Evolutionary conservation across 1,284 basidiomycete species (phyloP).

Genomic region (Sporisorium scitamineum): DNA sequence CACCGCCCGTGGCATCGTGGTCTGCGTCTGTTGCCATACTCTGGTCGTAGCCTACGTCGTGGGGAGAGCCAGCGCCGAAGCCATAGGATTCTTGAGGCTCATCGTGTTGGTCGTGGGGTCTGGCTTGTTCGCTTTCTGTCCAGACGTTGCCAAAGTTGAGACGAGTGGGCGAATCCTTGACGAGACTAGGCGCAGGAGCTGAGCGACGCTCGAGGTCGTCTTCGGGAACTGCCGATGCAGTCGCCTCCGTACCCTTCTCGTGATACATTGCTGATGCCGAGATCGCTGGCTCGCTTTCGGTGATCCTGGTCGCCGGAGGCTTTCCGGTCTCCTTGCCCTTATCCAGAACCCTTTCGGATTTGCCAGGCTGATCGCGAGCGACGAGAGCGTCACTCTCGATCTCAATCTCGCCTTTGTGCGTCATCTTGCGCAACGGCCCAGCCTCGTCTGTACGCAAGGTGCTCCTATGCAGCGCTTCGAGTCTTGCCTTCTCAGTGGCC

Average conservation of each 20-base stretch:
- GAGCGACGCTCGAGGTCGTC: constrained; percentile 13
- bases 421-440: constrained; percentile 65
- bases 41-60: constrained; percentile 14
- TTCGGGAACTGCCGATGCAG: neutral
- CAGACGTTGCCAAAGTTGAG: constrained; percentile 42
- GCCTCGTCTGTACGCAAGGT: constrained; percentile 56
- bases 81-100: constrained; percentile 31
- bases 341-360: constrained; percentile 14
- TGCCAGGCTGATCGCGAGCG: constrained; percentile 30
- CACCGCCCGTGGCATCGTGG: constrained; percentile 12
- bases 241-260: neutral
- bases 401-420: constrained; percentile 69
- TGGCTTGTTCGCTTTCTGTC: constrained; percentile 11
- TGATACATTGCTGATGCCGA: neutral
- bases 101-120: constrained; percentile 1
- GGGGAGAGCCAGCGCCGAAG: constrained; percentile 25
- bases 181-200: constrained; percentile 18
- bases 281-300: constrained; percentile 34
- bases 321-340: neutral
- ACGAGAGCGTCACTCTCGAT: constrained; percentile 57
- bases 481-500: constrained; percentile 61
- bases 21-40: constrained; percentile 1
- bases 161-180: constrained; percentile 21
- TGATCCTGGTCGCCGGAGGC: constrained; percentile 16
- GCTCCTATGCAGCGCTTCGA: constrained; percentile 60